A percentile compares a stretch with the other conserved stretches of the same genome.
Evolutionary conservation across 768 basidiomycete species (phyloP).

Genomic region (Gymnopilus junonius): DNA sequence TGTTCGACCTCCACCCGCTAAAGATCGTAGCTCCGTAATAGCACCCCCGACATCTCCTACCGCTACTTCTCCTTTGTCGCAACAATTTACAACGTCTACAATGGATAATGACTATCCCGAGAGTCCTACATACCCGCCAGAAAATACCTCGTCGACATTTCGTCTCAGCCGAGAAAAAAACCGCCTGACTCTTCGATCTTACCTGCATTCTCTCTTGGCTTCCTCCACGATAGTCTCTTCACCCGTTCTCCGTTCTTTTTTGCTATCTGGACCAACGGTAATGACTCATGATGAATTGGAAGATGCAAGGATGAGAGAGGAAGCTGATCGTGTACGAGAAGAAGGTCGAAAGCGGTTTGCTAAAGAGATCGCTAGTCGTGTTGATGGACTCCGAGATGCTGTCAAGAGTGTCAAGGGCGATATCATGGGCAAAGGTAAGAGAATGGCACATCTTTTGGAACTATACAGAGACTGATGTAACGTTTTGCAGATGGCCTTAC

Average conservation of each 20-base stretch:
- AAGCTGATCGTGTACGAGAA: constrained; percentile 86
- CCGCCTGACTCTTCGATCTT: constrained; percentile 89
- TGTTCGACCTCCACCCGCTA: constrained; percentile 84
- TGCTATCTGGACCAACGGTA: constrained; percentile 74
- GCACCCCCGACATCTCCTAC: constrained; percentile 42
- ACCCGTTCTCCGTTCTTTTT: constrained; percentile 84
- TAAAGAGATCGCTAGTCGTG: constrained; percentile 81
- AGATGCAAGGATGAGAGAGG: constrained; percentile 81
- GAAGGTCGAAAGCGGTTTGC: constrained; percentile 88
- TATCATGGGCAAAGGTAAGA: constrained; percentile 80
- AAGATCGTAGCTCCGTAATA: constrained; percentile 79
- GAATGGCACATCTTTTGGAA: not conserved
- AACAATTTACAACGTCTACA: constrained; percentile 16
- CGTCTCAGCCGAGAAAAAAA: constrained; percentile 92
- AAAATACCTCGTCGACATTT: constrained; percentile 22
- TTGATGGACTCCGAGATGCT: constrained; percentile 83
- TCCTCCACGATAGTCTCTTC: constrained; percentile 79
- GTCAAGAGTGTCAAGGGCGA: constrained; percentile 92
- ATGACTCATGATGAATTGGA: constrained; percentile 75
- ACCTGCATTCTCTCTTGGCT: constrained; percentile 80
- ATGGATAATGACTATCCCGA: constrained; percentile 9
- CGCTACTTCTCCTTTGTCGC: constrained; percentile 19
- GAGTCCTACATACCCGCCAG: constrained; percentile 13
- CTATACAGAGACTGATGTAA: not conserved
- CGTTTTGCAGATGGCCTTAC: constrained; percentile 77